Base-by-base conservation (phyloP, 495 filamentous ascomycete genomes). In the Tirmania nivea region DNA sequence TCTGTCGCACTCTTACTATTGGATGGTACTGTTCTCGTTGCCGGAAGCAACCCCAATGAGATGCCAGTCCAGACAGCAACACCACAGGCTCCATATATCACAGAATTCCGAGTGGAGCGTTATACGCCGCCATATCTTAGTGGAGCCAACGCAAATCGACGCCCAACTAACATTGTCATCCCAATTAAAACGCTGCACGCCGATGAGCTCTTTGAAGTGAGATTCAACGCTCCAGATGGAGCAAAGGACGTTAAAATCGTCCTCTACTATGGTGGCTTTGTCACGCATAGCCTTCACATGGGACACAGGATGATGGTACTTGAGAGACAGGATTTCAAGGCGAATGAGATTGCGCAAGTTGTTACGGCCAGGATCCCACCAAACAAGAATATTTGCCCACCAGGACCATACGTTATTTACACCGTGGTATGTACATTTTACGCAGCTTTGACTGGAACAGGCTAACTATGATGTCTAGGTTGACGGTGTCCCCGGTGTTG, bases 271-370 rank as follows among this genome's bases (percentile, higher is more conserved):
- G 75, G 75, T 42, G 78, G 76, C 8, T 80, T 75, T 54, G 71
- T 78, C 39, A 80, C 77, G 35, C 77, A 80, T 59, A 71, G 67
- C 25, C 58, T 80, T 35, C 77, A 80, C 59, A 79, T 80, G 77
- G 75, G 74, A 36, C 76, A 78, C 49, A 74, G 78, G 3, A 75
- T 78, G 70, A 52, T 73, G 25, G 68, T 71, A 55, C 65, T 80
- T n/a, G 75, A 78, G 52, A 65, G 60, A 20, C 65, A 60, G n/a
- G 72, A 71, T n/a, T 78, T 68, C 59, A 50, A 35, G 17, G 51
- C 68, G 3, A 72, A 70, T 10, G 58, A 57, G 20, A 65, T 65
- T 4, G 47, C 57, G 50, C 75, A 80, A 60, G 67, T 57, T 0
- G 25, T 80, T 48, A 70, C 57, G 2, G 75, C 76, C 20, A 73